Percentiles rank a stretch among this genome's conserved stretches.
These are phyloP conservation scores for Asterionellopsis glacialis DNA, from an alignment of 108 stramenopile species.

Conservation along the genomic window DNA sequence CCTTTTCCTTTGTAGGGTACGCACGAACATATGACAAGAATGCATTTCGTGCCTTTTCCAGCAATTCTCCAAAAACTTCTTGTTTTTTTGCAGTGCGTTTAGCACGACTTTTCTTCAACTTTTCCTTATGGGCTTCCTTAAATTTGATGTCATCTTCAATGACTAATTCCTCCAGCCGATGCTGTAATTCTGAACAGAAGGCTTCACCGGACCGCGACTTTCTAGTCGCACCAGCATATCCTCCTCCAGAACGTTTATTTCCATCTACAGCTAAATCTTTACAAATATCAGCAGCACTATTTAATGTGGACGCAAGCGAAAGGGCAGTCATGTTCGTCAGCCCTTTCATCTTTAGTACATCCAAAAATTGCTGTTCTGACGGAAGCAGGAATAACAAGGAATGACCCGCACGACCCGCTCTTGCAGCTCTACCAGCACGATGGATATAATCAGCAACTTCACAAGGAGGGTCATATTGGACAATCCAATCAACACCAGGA, in stretches of 20 bases:
- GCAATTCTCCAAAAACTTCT: conserved; percentile 24
- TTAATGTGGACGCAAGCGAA: conserved; percentile 67
- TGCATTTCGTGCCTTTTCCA: conserved; percentile 65
- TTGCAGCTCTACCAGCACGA: conserved; percentile 85
- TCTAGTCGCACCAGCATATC: neutral
- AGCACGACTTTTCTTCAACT: conserved; percentile 14
- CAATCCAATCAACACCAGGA: conserved; percentile 81
- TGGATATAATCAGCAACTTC: conserved; percentile 90
- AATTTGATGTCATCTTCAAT: conserved; percentile 24
- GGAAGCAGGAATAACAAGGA: conserved; percentile 87
- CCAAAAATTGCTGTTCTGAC: conserved; percentile 80
- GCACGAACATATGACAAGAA: conserved; percentile 74
- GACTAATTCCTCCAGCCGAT: conserved; percentile 43
- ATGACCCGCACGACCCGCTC: conserved; percentile 81
- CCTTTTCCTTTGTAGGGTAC: conserved; percentile 85
- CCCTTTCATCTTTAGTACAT: conserved; percentile 69
- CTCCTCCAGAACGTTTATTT: conserved; percentile 13
- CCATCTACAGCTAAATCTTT: conserved; percentile 48
- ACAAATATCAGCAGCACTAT: conserved; percentile 55
- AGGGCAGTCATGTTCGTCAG: conserved; percentile 44
- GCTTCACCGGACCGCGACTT: conserved; percentile 45
- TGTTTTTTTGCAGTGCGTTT: conserved; percentile 28
- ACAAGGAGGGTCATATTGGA: conserved; percentile 91
- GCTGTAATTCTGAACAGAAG: conserved; percentile 58
- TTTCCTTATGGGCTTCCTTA: conserved; percentile 18